Conservation (phyloP, 345 rosid species). For the Nephelium lappaceum region DNA sequence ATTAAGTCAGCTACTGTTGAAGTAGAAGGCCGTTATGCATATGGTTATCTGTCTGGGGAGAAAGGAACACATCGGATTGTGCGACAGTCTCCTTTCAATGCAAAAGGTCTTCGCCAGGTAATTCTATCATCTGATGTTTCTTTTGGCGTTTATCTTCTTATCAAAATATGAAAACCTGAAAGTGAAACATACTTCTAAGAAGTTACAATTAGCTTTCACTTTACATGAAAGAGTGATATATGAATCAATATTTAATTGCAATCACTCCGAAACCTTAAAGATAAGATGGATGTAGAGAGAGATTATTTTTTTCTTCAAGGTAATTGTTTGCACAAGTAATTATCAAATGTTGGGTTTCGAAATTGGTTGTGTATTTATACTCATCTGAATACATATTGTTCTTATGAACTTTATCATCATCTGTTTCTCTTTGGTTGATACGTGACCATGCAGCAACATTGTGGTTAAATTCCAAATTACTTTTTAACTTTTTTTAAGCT, state of each 20-base stretch:
- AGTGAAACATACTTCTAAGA: background rate
- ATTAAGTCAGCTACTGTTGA: constrained; percentile 89
- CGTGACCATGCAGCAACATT: background rate
- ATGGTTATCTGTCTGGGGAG: constrained; percentile 90
- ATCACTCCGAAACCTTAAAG: too few relatives aligned
- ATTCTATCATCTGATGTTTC: background rate
- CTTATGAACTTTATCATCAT: background rate
- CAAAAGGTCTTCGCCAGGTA: constrained; percentile 98
- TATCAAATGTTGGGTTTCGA: too few relatives aligned
- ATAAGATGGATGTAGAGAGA: too few relatives aligned
- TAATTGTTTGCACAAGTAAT: too few relatives aligned
- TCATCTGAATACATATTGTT: too few relatives aligned
- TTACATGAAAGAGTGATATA: background rate
- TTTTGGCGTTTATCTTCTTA: background rate
- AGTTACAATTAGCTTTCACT: background rate
- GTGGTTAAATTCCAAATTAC: background rate
- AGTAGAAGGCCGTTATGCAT: constrained; percentile 88
- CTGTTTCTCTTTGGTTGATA: background rate
- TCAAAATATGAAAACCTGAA: background rate
- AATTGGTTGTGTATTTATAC: too few relatives aligned
- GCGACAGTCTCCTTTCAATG: constrained; percentile 95
- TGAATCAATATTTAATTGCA: background rate
- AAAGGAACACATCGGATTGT: constrained; percentile 97
- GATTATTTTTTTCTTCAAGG: too few relatives aligned
- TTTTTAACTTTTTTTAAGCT: background rate